These are phyloP conservation scores for Rubia yunnanensis DNA, from an alignment of 257 asterid species.

Conservation along the genomic window DNA sequence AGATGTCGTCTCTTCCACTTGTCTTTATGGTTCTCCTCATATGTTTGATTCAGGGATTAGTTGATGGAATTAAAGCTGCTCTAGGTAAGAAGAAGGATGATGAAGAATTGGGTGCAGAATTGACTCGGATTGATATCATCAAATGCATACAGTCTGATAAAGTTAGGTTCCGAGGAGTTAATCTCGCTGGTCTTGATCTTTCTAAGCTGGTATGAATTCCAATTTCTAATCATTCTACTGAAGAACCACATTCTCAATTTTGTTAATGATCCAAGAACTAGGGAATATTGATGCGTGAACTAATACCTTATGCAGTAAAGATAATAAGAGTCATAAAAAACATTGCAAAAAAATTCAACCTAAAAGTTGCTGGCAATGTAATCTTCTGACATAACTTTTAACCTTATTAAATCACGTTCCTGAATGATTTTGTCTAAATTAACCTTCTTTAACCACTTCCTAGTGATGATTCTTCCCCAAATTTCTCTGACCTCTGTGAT, in stretches of 20 bases:
- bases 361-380: background rate
- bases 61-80: constrained; percentile 51
- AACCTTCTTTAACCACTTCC: background rate
- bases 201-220: constrained; percentile 63
- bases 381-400: background rate
- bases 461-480: background rate
- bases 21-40: background rate
- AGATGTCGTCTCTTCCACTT: background rate
- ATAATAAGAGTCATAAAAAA: background rate
- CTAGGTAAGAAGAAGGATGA: constrained; percentile 64
- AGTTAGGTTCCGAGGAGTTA: constrained; percentile 90
- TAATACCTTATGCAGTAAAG: background rate
- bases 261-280: background rate
- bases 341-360: background rate
- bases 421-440: background rate
- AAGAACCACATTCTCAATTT: background rate
- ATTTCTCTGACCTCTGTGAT: background rate
- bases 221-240: constrained; percentile 11
- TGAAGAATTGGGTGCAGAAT: constrained; percentile 65
- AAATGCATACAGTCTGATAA: constrained; percentile 88
- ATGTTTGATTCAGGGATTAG: constrained; percentile 49
- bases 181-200: constrained; percentile 88
- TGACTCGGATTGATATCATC: constrained; percentile 83
- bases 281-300: background rate
- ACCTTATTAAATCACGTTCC: background rate